Evolutionary conservation across 176 grass and related monocot genomes (phyloP), one percentile per base, ranked within the genome.

Genomic region (Carex parvula): DNA sequence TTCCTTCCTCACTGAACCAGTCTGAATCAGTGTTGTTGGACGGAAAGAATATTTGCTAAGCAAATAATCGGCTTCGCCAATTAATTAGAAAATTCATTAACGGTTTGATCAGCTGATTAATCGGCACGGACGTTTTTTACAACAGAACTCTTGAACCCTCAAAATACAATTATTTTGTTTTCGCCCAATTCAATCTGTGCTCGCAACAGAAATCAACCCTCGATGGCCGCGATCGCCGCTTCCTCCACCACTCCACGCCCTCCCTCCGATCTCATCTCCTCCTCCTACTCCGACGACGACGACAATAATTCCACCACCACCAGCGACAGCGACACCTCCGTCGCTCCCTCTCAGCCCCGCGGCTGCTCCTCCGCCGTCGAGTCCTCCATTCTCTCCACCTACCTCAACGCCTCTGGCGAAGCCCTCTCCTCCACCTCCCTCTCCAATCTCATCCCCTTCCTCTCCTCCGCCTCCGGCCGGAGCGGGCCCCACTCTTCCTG

Each of bases 361-460:
- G 83, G 78, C 32, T 85, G 88, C 46, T 85, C 79, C 53, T 65
- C 89, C 77, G 88, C 85, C 4, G 32, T 83, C 72, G 85, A 87
- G 44, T 89, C 91, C 61, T 88, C 92, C 21, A 84, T 94, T 15
- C 84, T 94, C 30, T 44, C 85, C 29, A 60, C 88, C 37, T 86
- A 94, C 80, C 57, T 98, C 64, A 86, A 87, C 29, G 32, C 82
- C 22, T 98, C 92, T 30, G 90, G 88, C 64, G 84, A 70, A 50
- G 64, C 58, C 54, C 79, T 80, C 58, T 91, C 82, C 0, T 57
- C 87, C 22, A 67, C 59, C 21, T 62, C 89, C 7, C 89, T 94
- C 73, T 86, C 92, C 14, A 98, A 95, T 20, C 88, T 98, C 88
- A 77, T 89, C 60, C 85, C 93, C 76, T 98, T 98, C 70, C 92